Evolutionary conservation across 1,139 yeast species (phyloP).

Genomic region (Hyphopichia burtonii): DNA sequence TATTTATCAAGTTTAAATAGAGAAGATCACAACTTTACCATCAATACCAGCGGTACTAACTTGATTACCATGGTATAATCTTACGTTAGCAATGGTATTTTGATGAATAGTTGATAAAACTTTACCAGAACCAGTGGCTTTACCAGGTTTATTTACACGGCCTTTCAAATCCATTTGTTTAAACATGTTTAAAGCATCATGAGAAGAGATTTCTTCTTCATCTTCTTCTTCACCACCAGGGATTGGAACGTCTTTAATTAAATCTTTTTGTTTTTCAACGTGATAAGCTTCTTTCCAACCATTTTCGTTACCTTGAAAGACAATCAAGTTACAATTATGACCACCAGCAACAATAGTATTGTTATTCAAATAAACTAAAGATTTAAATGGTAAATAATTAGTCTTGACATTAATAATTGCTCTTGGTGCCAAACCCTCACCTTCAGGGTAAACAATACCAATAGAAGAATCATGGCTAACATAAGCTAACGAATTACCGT

Average conservation of each 20-base stretch:
- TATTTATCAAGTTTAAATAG: constrained; percentile 17
- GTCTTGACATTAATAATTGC: constrained; percentile 53
- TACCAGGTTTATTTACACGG: constrained; percentile 48
- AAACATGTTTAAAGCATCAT: constrained; percentile 91
- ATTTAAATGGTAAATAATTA: constrained; percentile 79
- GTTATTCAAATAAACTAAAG: constrained; percentile 68
- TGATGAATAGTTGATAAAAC: constrained; percentile 81
- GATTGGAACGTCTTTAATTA: constrained; percentile 37
- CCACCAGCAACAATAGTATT: constrained; percentile 82
- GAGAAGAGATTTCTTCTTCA: constrained; percentile 63
- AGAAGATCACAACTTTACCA: constrained; percentile 79
- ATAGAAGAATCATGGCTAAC: constrained; percentile 78
- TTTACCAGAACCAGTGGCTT: constrained; percentile 36
- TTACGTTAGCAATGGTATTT: constrained; percentile 78
- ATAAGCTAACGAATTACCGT: constrained; percentile 75
- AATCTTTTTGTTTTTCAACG: constrained; percentile 56
- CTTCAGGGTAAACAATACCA: constrained; percentile 73
- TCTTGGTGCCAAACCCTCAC: constrained; percentile 57
- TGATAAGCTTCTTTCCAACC: constrained; percentile 70
- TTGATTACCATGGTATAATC: constrained; percentile 52
- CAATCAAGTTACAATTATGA: constrained; percentile 86
- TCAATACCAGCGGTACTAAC: constrained; percentile 65
- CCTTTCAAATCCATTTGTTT: constrained; percentile 96
- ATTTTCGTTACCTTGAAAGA: constrained; percentile 65
- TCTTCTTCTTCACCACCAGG: constrained; percentile 40